These are phyloP conservation scores for Saccharum spontaneum DNA, from an alignment of 176 grass and related monocot species.

Conservation along the genomic window DNA sequence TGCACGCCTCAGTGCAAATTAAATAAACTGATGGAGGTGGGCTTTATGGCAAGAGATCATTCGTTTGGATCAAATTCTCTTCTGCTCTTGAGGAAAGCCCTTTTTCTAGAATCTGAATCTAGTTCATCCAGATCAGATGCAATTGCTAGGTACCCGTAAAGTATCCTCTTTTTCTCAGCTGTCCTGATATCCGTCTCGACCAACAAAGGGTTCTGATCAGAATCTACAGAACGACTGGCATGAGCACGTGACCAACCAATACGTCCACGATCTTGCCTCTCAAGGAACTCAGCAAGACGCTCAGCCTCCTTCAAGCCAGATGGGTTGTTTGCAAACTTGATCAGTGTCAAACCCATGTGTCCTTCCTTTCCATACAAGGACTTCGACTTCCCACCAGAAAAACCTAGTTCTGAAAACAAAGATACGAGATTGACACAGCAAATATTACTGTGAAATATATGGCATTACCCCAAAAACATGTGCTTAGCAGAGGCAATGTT, in stretches of 20 bases:
- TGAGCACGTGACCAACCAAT: constrained; percentile 62
- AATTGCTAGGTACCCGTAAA: constrained; percentile 87
- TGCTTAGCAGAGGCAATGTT: constrained; percentile 37
- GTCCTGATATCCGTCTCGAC: constrained; percentile 67
- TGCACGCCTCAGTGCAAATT: constrained; percentile 4
- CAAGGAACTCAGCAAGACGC: constrained; percentile 65
- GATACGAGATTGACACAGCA: constrained; percentile 37
- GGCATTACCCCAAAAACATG: constrained; percentile 37
- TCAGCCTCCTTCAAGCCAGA: constrained; percentile 88
- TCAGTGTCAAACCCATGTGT: constrained; percentile 73
- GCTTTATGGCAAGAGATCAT: constrained; percentile 37
- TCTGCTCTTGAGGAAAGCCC: constrained; percentile 76
- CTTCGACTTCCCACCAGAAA: constrained; percentile 80
- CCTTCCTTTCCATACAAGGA: constrained; percentile 94
- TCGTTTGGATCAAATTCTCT: constrained; percentile 81
- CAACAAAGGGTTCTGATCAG: constrained; percentile 76
- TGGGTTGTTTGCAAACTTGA: constrained; percentile 74
- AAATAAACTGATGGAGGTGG: constrained; percentile 30
- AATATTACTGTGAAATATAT: constrained; percentile 48
- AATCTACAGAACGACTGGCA: constrained; percentile 46
- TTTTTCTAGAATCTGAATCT: constrained; percentile 85
- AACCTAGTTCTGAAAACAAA: constrained; percentile 91
- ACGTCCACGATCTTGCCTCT: constrained; percentile 73
- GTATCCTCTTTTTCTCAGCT: constrained; percentile 81
- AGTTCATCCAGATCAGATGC: constrained; percentile 71